These are phyloP conservation scores for Tulasnella sp. DNA, from an alignment of 768 basidiomycete species.

Conservation along the genomic window DNA sequence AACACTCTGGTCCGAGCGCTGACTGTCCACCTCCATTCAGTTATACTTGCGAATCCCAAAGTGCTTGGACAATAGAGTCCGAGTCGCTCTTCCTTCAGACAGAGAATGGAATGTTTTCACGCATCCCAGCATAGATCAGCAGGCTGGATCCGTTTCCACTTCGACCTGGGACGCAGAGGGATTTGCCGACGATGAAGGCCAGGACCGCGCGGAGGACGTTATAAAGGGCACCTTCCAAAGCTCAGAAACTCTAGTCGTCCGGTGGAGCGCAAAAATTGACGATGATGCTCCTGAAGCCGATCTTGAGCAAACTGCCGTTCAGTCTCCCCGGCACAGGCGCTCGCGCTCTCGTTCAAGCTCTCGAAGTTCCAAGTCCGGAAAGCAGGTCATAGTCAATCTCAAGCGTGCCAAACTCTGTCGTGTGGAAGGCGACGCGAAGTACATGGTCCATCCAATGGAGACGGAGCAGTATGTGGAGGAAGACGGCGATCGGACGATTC, in stretches of 20 bases:
- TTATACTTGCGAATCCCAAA: neutral
- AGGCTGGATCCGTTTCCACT: neutral
- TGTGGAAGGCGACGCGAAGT: neutral
- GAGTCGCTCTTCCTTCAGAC: neutral
- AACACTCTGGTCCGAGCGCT: neutral
- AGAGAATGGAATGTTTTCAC: neutral
- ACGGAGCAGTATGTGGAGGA: neutral
- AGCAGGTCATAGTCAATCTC: neutral
- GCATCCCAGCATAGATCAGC: neutral
- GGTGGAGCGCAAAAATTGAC: neutral
- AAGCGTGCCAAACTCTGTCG: neutral
- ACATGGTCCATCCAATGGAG: constrained; percentile 13
- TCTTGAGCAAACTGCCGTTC: neutral
- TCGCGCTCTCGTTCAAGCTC: neutral
- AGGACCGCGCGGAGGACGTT: neutral
- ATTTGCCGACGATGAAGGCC: neutral
- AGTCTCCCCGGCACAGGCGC: neutral
- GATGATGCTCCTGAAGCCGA: neutral
- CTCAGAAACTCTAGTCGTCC: constrained; percentile 12
- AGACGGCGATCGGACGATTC: constrained; percentile 8
- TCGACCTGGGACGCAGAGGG: neutral
- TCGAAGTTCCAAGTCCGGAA: neutral
- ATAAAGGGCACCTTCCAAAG: constrained; percentile 14
- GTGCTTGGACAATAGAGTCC: constrained; percentile 16
- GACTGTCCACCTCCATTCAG: neutral